Conservation (phyloP, 2,329 filamentous ascomycete genomes). For the Metarhizium robertsii region DNA sequence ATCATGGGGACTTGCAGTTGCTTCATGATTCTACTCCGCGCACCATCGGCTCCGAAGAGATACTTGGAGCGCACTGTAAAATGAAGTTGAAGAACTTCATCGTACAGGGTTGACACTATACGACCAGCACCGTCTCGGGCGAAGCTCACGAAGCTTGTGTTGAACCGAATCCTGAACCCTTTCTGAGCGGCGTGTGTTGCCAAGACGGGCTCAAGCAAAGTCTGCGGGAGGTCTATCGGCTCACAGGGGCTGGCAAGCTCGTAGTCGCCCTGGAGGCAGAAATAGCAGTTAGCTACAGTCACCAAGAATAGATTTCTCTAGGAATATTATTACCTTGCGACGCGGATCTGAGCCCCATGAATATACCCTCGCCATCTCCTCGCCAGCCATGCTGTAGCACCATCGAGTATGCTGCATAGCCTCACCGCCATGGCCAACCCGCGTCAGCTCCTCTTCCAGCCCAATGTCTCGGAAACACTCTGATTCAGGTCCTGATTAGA, state of each 20-base stretch:
- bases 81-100: too few species aligned
- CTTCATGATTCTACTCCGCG: slow-evolving; percentile 27
- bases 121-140: slow-evolving; percentile 9
- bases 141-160: slow-evolving; percentile 24
- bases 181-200: slow-evolving; percentile 24
- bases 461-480: slow-evolving; percentile 45
- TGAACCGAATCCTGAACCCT: slow-evolving; percentile 27
- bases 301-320: neutral
- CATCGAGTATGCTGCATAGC: slow-evolving; percentile 41
- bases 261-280: slow-evolving; percentile 27
- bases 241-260: slow-evolving; percentile 31
- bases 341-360: slow-evolving; percentile 41
- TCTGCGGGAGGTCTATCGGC: slow-evolving; percentile 33
- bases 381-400: slow-evolving; percentile 41
- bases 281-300: neutral
- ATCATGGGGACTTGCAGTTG: slow-evolving; percentile 30
- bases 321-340: slow-evolving; percentile 22
- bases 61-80: slow-evolving; percentile 3
- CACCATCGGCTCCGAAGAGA: slow-evolving; percentile 47
- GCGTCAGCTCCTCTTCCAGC: slow-evolving; percentile 30
- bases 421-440: slow-evolving; percentile 24
- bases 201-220: slow-evolving; percentile 31
- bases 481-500: slow-evolving; percentile 2
- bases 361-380: slow-evolving; percentile 39
- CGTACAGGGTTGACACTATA: too few species aligned